Base-by-base conservation (phyloP, 805 yeast species). In the Candida xyloterini region DNA sequence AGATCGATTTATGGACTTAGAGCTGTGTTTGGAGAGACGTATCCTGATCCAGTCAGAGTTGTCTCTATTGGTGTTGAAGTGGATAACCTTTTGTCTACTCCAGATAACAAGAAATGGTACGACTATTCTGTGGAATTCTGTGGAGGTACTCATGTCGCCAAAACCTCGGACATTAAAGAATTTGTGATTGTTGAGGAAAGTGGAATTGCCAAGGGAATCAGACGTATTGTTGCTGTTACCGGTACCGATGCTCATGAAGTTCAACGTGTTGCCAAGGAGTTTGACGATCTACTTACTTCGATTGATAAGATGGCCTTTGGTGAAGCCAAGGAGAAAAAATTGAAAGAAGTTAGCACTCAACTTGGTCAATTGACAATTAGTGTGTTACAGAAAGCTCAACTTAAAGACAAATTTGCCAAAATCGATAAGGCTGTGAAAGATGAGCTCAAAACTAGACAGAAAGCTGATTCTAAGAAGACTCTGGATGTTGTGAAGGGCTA, bases 41-140 rank as follows among this genome's bases (percentile, higher is more conserved):
- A 93, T 60, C 99, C 99, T 30, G 97, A 93, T 60, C 99, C 99
- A 27, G 99, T 93, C 15, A 81, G 99, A 63, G 99, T 93, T 52
- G 97, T 93, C 34, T 86, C 96, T 22, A 85, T 93, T 57, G 99
- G 99, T 59, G 83, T 77, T 28, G 81, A 96, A 33, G 89, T 93
- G 30, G 89, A 85, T 18, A 93, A 84, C 10, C 70, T 93, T 52
- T 62, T 91, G 50, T 71, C 73, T 6, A 71, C 80, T 53, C 96
- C 97, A 52, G 53, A 68, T 21, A 84, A 77, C 58, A 68, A 69
- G 36, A 78, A 86, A 56, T 93, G 99, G 98, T 67, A 63, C 55
- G 68, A 76, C 29, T 71, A 76, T 57, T 87, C 96, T 1, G 74
- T 93, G 51, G 99, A 93, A 70, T 93, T 93, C 74, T 93, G 99